phyloP scores from a whole-genome alignment of 805 yeast species.

The Candida quercuum region DNA sequence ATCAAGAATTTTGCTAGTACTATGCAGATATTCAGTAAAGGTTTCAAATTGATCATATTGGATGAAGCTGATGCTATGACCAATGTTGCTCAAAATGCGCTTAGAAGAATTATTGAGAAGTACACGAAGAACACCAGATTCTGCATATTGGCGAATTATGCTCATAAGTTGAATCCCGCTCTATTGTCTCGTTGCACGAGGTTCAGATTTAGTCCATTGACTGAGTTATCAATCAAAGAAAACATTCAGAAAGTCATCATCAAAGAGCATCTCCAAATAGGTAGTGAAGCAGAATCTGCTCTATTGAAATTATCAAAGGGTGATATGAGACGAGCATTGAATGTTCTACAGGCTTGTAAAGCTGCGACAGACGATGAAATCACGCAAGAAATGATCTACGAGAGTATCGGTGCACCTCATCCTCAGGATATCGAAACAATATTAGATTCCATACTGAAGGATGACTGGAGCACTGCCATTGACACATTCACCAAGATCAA shows the following conservation, averaged over 20 bases:
- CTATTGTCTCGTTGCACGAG: conserved; percentile 90
- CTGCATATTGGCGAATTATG: conserved; percentile 91
- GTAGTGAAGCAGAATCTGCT: conserved; percentile 56
- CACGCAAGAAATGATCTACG: conserved; percentile 73
- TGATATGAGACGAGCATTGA: conserved; percentile 93
- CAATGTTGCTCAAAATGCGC: conserved; percentile 77
- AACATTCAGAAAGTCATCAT: conserved; percentile 66
- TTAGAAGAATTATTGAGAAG: conserved; percentile 77
- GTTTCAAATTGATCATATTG: conserved; percentile 84
- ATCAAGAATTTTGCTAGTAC: conserved; percentile 96
- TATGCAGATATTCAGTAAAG: conserved; percentile 81
- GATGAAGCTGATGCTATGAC: conserved; percentile 98
- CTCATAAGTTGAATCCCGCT: conserved; percentile 95
- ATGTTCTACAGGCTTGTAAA: conserved; percentile 90
- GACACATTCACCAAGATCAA: conserved; percentile 63
- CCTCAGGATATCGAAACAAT: conserved; percentile 78
- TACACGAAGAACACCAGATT: conserved; percentile 93
- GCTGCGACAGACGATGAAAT: conserved; percentile 68
- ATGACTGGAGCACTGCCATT: conserved; percentile 81
- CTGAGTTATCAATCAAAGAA: conserved; percentile 58
- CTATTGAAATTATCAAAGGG: conserved; percentile 76
- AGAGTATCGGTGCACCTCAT: conserved; percentile 93
- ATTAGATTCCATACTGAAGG: conserved; percentile 71
- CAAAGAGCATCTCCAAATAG: conserved; percentile 57
- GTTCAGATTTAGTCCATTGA: conserved; percentile 85